phyloP scores from a whole-genome alignment of 2,329 filamentous ascomycete genomes.

The Akanthomyces muscarius region DNA sequence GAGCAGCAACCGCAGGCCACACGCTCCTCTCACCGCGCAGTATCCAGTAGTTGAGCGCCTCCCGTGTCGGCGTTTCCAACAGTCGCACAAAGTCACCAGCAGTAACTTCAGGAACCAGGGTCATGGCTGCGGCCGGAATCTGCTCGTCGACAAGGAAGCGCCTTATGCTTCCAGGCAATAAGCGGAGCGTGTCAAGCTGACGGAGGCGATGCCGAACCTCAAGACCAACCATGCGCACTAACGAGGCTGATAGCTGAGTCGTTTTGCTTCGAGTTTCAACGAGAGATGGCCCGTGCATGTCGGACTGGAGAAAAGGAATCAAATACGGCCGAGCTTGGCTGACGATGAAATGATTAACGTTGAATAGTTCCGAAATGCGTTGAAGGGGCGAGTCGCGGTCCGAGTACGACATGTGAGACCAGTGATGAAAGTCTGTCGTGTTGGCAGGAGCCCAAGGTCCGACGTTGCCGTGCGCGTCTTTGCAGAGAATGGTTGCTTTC shows the following conservation, averaged over 20 bases:
- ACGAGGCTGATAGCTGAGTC: slow-evolving; percentile 53
- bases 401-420: slow-evolving; percentile 60
- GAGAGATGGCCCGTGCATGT: slow-evolving; percentile 70
- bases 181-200: slow-evolving; percentile 72
- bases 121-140: slow-evolving; percentile 72
- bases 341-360: slow-evolving; percentile 93
- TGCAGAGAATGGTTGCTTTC: slow-evolving; percentile 66
- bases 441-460: slow-evolving; percentile 67
- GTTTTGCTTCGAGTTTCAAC: slow-evolving; percentile 56
- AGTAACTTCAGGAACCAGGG: slow-evolving; percentile 75
- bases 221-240: slow-evolving; percentile 65
- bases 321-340: slow-evolving; percentile 89
- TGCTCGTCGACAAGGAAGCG: slow-evolving; percentile 79
- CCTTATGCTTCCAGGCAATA: slow-evolving; percentile 66
- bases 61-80: slow-evolving; percentile 75
- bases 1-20: slow-evolving; percentile 81
- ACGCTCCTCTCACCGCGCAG: slow-evolving; percentile 78
- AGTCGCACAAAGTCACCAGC: slow-evolving; percentile 70
- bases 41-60: slow-evolving; percentile 81
- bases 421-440: slow-evolving; percentile 61
- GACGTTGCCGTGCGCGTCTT: slow-evolving; percentile 68
- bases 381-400: slow-evolving; percentile 63
- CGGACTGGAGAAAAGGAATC: slow-evolving; percentile 76
- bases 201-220: slow-evolving; percentile 77
- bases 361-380: slow-evolving; percentile 77